phyloP scores from a whole-genome alignment of 139 green algal genomes.

The Coelastrella sp. region DNA sequence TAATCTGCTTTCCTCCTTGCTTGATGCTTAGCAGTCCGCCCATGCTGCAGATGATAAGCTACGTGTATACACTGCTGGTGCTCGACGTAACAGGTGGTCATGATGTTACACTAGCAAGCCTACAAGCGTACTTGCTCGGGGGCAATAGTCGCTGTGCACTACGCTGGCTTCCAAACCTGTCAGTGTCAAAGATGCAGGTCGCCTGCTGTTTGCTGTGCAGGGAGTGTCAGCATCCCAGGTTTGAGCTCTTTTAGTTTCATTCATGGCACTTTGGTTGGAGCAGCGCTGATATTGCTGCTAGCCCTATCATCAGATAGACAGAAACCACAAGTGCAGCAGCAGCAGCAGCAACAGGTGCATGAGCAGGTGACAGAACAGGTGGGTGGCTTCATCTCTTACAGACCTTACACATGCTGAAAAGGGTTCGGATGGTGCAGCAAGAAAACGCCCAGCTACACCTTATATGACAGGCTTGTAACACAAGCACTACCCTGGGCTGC shows the following conservation, averaged over 20 bases:
- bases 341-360: slow-evolving; percentile 17
- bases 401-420: neutral
- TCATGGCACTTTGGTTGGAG: slow-evolving; percentile 36
- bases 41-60: neutral
- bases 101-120: too few species aligned
- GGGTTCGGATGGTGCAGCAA: neutral
- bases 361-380: slow-evolving; percentile 8
- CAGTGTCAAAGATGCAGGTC: neutral
- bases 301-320: neutral
- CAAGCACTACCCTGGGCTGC: too few species aligned
- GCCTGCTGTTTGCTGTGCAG: neutral
- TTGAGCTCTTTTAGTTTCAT: slow-evolving; percentile 48
- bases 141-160: neutral
- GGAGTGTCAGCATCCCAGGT: slow-evolving; percentile 26
- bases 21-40: neutral
- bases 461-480: too few species aligned
- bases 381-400: neutral
- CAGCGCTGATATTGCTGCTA: slow-evolving; percentile 20
- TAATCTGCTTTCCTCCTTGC: neutral
- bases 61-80: too few species aligned
- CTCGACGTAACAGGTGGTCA: too few species aligned
- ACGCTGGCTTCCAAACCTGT: neutral
- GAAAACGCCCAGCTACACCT: neutral
- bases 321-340: slow-evolving; percentile 6
- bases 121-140: too few species aligned